These are phyloP conservation scores for Backusella mclennaniae DNA, from an alignment of 192 early-diverging fungal genomes.

Conservation along the genomic window DNA sequence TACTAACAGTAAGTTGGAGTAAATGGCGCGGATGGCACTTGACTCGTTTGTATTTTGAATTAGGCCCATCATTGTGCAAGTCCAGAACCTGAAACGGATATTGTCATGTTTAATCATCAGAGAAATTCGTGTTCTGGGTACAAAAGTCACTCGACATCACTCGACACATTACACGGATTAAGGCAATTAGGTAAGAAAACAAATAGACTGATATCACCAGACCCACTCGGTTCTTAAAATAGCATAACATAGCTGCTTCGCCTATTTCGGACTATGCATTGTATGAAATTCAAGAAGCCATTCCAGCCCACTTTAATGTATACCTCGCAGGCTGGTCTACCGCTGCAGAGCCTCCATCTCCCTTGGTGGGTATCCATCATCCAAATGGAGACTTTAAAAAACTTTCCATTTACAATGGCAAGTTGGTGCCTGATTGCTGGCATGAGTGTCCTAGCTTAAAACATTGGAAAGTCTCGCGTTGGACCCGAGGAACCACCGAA, in stretches of 20 bases:
- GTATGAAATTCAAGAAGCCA: slow-evolving; percentile 42
- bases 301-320: slow-evolving; percentile 42
- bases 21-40: background rate
- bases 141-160: slow-evolving; percentile 24
- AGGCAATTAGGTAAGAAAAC: slow-evolving; percentile 22
- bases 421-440: slow-evolving; percentile 37
- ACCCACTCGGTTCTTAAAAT: background rate
- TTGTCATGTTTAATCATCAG: slow-evolving; percentile 52
- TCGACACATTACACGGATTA: slow-evolving; percentile 43
- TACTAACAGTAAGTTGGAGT: slow-evolving; percentile 39
- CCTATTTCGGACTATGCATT: slow-evolving; percentile 36
- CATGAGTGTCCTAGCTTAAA: slow-evolving; percentile 35
- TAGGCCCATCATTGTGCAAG: slow-evolving; percentile 46
- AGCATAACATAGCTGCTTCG: slow-evolving; percentile 7
- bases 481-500: slow-evolving; percentile 44
- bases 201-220: background rate
- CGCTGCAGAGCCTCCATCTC: slow-evolving; percentile 3
- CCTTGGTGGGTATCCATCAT: slow-evolving; percentile 45
- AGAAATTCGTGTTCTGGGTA: slow-evolving; percentile 26
- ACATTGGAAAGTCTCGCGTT: slow-evolving; percentile 45
- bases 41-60: background rate
- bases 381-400: slow-evolving; percentile 48
- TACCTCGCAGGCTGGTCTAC: slow-evolving; percentile 46
- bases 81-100: slow-evolving; percentile 35
- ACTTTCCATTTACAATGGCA: slow-evolving; percentile 42